Evolutionary conservation across 257 asterid species (phyloP).

Genomic region (Solanum stenotomum): DNA sequence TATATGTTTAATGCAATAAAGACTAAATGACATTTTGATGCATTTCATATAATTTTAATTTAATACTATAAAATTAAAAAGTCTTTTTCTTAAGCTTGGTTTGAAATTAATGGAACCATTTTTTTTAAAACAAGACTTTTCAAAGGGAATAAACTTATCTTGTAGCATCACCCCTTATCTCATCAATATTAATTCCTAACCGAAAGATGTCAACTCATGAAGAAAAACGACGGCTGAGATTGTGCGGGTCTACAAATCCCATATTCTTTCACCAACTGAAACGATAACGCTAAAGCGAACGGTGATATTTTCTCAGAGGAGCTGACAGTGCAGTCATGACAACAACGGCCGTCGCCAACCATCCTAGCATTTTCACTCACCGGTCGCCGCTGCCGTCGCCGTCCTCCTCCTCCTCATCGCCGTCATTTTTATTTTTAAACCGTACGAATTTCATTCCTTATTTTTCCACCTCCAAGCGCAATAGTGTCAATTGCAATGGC

Average conservation of each 20-base stretch:
- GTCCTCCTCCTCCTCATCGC: neutral
- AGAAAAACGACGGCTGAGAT: neutral
- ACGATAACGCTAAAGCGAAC: neutral
- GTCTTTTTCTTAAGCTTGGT: accelerated
- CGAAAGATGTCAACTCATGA: neutral
- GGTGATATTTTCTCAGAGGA: neutral
- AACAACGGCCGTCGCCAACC: neutral
- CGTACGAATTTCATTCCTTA: neutral
- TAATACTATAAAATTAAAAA: too few species aligned
- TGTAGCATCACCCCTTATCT: neutral
- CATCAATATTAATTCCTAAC: neutral
- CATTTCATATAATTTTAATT: too few species aligned
- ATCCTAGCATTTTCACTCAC: conserved; percentile 1
- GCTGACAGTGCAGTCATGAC: neutral
- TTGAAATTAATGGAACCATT: too few species aligned
- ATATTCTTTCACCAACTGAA: neutral
- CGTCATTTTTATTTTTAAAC: neutral
- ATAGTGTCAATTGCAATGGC: neutral
- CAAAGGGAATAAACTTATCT: neutral
- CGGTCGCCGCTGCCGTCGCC: neutral
- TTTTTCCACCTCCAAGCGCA: neutral
- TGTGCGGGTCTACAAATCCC: neutral
- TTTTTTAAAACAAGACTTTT: neutral
- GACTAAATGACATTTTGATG: too few species aligned
- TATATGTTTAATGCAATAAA: accelerated